Percentiles rank a stretch among this genome's conserved stretches.
Conservation (phyloP, 2,329 filamentous ascomycete genomes). For the Metarhizium album region DNA sequence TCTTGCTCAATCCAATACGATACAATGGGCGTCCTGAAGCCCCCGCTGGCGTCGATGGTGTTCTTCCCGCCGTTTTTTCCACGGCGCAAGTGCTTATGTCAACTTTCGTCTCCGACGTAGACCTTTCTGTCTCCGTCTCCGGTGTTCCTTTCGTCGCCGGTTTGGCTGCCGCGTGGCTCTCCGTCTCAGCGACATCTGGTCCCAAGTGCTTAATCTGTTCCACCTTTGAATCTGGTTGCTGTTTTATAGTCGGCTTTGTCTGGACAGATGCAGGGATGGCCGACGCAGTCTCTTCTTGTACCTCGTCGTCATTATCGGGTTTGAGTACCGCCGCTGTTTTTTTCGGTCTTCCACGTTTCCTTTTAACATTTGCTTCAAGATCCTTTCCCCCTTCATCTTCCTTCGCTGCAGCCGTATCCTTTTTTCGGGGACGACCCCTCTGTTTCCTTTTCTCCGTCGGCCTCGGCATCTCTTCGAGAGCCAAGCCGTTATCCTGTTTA, state of each 20-base stretch:
- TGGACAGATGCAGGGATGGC: not conserved
- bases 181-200: not conserved
- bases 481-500: constrained; percentile 9
- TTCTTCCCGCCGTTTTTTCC: constrained; percentile 8
- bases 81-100: not conserved
- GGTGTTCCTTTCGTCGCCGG: not conserved
- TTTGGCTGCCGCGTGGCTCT: not conserved
- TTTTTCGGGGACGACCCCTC: constrained; percentile 22
- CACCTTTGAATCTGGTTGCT: not conserved
- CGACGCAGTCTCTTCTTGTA: not conserved
- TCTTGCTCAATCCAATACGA: constrained; percentile 41
- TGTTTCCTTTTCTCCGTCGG: constrained; percentile 16
- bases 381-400: not conserved
- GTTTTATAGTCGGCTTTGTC: not conserved
- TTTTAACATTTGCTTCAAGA: constrained; percentile 13
- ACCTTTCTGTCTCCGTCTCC: too few species aligned
- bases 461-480: constrained; percentile 3
- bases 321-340: constrained; percentile 15
- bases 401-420: constrained; percentile 7
- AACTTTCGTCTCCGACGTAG: not conserved
- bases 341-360: constrained; percentile 32
- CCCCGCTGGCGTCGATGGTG: constrained; percentile 9
- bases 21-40: constrained; percentile 28
- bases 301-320: not conserved
- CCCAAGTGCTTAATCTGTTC: not conserved